Evolutionary conservation across 257 asterid species (phyloP), one percentile per base, ranked within the genome.

Genomic region (Solanum dulcamara): DNA sequence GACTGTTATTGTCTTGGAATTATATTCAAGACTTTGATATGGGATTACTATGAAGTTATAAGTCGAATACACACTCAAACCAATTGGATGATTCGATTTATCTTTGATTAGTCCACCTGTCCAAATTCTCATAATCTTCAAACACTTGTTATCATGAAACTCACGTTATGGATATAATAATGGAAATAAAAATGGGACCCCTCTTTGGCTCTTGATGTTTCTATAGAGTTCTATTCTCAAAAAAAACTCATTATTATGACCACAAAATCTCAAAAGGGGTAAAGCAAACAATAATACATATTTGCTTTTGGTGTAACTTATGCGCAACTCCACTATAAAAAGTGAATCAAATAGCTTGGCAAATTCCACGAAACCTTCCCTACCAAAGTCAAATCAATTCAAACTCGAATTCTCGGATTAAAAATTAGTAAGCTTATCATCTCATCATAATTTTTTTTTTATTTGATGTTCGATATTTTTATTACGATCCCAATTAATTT

Each of bases 401-500:
- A 12, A 26, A 26, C 0, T 62, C 0, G 10, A 62, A 26, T 9
- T 13, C 3, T 62, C 0, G 2, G 10, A 62, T 5, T 62, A 62
- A 62, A 15, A 0, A 62, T 5, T 3, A 0, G 0, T 62, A 62
- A n/a, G n/a, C 0, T 62, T 26, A 62, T 13, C 10, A 62, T 26
- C 2, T 62, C 3, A 62, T 12, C 5, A 62, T 11, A 60, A 26
- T 22, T 22, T 22, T 5, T 50, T 22, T 24, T 10, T 26, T 0
- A 60, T 0, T 0, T 60, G 0, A 1, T 2, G 0, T 24, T 11
- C 1, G 17, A 60, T 60, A 60, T 60, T 3, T 60, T 10, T 2
- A 24, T 24, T 24, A 0, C 0, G n/a, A 6, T 0, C 10, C 24
- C 30, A n/a, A 62, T 0, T 6, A 64, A 1, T 62, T 11, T 11